Base-by-base conservation (phyloP, 805 yeast species). In the Ogataea siamensis region DNA sequence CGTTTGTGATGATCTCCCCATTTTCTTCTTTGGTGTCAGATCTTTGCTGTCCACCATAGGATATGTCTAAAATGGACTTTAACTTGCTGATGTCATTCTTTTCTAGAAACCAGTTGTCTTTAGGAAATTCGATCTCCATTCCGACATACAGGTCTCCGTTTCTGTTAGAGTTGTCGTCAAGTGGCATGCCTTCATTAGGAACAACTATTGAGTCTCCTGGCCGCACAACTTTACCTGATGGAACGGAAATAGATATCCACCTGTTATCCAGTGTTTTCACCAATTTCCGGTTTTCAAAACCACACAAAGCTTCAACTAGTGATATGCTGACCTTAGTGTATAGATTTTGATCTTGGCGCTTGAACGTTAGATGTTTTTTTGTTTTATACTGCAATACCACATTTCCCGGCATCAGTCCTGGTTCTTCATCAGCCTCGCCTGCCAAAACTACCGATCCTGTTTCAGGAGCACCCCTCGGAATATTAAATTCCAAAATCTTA, bases 171-270 rank as follows among this genome's bases (percentile, higher is more conserved):
- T 55, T 28, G 43, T 54, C 62, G 41, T 24, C 50, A 47, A 74
- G 53, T 1, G 96, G 96, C 94, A 91, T 87, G 5, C 97, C 97
- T 58, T 87, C 95, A 28, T 74, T 73, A 26, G 70, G 60, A 9
- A 89, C 65, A 42, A 78, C 70, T 22, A 89, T 58, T 39, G 65
- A 71, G 46, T 87, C 86, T 7, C 83, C 82, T 0, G 96, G 96
- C 51, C 81, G 73, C 5, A 88, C 54, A 5, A 91, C 95, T 59
- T 82, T 83, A 1, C 97, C 97, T 4, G 71, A 64, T 1, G 89
- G 88, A 0, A 82, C 73, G 0, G 76, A 66, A 10, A 89, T 57
- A 36, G 73, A 73, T 10, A 88, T 60, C 24, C 78, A 74, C 45
- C 97, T 76, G 12, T 83, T 89, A 60, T 93, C 98, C 39, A 89